Percentiles rank a stretch among this genome's conserved stretches.
These are phyloP conservation scores for Russula earlei DNA, from an alignment of 768 basidiomycete genomes.

Conservation along the genomic window DNA sequence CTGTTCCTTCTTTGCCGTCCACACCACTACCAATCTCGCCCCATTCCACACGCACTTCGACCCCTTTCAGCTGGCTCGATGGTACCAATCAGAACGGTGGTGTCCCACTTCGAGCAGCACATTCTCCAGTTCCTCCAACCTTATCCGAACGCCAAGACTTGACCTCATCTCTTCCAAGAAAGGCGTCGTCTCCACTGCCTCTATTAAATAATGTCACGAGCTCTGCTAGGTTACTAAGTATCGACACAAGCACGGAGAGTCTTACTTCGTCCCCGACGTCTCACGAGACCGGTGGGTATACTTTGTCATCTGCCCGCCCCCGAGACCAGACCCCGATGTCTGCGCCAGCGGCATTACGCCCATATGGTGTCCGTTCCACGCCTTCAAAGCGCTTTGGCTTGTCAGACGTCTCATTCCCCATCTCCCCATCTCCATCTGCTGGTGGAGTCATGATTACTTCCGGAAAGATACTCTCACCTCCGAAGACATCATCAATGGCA, in stretches of 20 bases:
- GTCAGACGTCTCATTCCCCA: not conserved
- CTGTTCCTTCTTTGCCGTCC: constrained; percentile 13
- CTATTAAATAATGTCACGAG: not conserved
- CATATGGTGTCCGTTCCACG: constrained; percentile 11
- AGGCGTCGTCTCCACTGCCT: not conserved
- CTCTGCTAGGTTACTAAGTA: not conserved
- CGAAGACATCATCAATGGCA: not conserved
- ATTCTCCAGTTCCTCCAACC: not conserved
- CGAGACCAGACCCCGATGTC: not conserved
- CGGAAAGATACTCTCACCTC: not conserved
- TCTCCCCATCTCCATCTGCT: not conserved
- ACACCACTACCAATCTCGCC: constrained; percentile 2
- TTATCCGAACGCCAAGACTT: not conserved
- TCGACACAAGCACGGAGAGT: not conserved
- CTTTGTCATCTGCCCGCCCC: not conserved
- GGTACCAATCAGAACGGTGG: not conserved
- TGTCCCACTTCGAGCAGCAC: not conserved
- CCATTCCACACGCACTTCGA: constrained; percentile 1
- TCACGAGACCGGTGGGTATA: not conserved
- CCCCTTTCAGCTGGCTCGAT: not conserved
- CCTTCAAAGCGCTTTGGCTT: constrained; percentile 11
- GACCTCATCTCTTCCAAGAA: not conserved
- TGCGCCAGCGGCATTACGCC: not conserved
- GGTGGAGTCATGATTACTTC: not conserved
- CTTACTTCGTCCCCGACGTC: not conserved